These are phyloP conservation scores for Sanghuangporus weigelae DNA, from an alignment of 1,284 basidiomycete genomes.

Conservation along the genomic window DNA sequence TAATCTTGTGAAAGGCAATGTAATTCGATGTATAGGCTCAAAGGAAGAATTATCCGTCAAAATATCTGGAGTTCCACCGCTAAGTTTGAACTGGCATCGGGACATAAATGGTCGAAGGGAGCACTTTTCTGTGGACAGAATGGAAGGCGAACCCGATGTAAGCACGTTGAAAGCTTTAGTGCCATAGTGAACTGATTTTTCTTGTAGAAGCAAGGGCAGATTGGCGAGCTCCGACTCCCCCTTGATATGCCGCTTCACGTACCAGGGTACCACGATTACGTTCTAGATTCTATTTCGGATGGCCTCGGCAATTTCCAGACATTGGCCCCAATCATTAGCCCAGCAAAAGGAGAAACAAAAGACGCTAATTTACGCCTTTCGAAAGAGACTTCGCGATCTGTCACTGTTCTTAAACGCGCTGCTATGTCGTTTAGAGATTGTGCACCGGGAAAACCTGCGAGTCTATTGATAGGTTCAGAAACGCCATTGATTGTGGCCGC, in stretches of 20 bases:
- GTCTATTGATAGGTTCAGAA: slow-evolving; percentile 70
- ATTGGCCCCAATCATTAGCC: slow-evolving; percentile 7
- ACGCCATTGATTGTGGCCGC: slow-evolving; percentile 46
- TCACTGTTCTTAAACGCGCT: slow-evolving; percentile 75
- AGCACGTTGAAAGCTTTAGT: slow-evolving; percentile 6
- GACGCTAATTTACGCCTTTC: slow-evolving; percentile 23
- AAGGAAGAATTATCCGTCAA: slow-evolving; percentile 63
- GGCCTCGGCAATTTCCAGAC: slow-evolving; percentile 57
- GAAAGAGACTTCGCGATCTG: slow-evolving; percentile 48
- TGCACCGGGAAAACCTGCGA: slow-evolving; percentile 64
- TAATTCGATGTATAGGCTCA: slow-evolving; percentile 69
- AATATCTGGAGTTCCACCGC: slow-evolving; percentile 73
- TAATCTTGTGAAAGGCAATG: slow-evolving; percentile 34
- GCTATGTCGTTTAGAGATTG: slow-evolving; percentile 72
- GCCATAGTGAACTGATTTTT: not conserved
- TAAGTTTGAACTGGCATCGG: slow-evolving; percentile 74
- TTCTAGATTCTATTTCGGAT: slow-evolving; percentile 70
- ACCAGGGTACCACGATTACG: slow-evolving; percentile 63
- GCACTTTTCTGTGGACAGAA: slow-evolving; percentile 76
- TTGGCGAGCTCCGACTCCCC: slow-evolving; percentile 62
- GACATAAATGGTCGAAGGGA: slow-evolving; percentile 58
- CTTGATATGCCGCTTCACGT: slow-evolving; percentile 56
- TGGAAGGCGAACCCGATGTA: slow-evolving; percentile 52
- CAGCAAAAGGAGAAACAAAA: slow-evolving; percentile 13
- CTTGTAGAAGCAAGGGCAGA: slow-evolving; percentile 25